phyloP scores from a whole-genome alignment of 2,329 filamentous ascomycete species.

The Alternaria sp. region DNA sequence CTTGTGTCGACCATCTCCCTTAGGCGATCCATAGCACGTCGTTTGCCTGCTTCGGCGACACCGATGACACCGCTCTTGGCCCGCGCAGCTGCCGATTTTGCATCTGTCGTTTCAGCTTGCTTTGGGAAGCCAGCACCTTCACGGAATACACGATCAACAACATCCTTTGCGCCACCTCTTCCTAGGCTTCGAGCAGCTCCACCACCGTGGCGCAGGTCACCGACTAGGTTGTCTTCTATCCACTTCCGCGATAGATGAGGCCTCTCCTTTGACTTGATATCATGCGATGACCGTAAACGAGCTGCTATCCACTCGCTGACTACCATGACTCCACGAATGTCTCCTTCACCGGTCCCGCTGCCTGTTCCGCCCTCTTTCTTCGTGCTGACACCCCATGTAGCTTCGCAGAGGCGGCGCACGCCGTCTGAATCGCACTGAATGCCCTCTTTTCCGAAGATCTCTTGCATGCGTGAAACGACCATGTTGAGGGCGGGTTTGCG shows the following conservation, averaged over 20 bases:
- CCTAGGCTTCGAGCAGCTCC: constrained; percentile 76
- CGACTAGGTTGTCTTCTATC: constrained; percentile 76
- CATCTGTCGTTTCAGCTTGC: constrained; percentile 57
- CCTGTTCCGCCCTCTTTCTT: constrained; percentile 70
- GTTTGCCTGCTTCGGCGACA: constrained; percentile 76
- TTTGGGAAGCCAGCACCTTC: constrained; percentile 81
- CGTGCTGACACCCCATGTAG: constrained; percentile 79
- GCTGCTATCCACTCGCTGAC: constrained; percentile 87
- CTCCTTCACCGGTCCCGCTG: constrained; percentile 72
- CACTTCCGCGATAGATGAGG: constrained; percentile 73
- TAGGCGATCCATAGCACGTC: constrained; percentile 74
- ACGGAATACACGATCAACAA: constrained; percentile 79
- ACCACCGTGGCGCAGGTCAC: constrained; percentile 73
- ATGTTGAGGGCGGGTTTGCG: constrained; percentile 88
- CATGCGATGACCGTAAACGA: constrained; percentile 63
- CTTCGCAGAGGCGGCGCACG: constrained; percentile 82
- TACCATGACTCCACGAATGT: constrained; percentile 84
- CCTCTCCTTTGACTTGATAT: constrained; percentile 47
- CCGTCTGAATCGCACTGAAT: constrained; percentile 90
- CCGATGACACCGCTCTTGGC: constrained; percentile 60
- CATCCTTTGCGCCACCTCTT: constrained; percentile 75
- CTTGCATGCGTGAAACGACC: constrained; percentile 80
- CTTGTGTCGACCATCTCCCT: constrained; percentile 80
- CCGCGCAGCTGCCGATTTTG: constrained; percentile 64
- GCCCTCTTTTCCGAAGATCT: constrained; percentile 87